Conservation (phyloP, 2,329 filamentous ascomycete species). For the Triangularia setosa region DNA sequence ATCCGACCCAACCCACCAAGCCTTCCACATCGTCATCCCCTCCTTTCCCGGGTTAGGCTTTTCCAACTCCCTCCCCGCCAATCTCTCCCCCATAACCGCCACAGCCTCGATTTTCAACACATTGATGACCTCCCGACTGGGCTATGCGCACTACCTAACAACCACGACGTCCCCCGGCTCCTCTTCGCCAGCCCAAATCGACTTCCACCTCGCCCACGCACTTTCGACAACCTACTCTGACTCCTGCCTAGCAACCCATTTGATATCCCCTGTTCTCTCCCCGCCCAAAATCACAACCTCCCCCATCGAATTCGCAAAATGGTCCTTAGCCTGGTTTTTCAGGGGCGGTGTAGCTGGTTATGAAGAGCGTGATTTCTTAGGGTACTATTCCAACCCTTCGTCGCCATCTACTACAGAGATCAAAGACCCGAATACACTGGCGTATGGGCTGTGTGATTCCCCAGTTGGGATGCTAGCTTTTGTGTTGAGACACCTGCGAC, state of each 20-base stretch:
- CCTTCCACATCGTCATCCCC: conserved; percentile 65
- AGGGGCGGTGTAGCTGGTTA: conserved; percentile 54
- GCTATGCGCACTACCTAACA: conserved; percentile 55
- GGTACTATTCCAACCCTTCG: conserved; percentile 27
- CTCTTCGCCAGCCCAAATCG: conserved; percentile 39
- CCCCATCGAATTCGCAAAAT: conserved; percentile 51
- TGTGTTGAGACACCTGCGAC: conserved; percentile 43
- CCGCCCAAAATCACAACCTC: conserved; percentile 44
- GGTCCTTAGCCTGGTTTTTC: conserved; percentile 50
- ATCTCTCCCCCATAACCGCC: conserved; percentile 45
- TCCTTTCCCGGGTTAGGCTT: conserved; percentile 65
- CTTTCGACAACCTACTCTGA: conserved; percentile 46
- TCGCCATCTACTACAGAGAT: conserved; percentile 12
- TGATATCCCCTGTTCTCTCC: conserved; percentile 54
- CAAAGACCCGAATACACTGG: conserved; percentile 50
- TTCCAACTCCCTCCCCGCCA: conserved; percentile 56
- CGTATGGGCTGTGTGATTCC: conserved; percentile 60
- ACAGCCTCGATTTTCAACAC: conserved; percentile 54
- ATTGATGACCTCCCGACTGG: conserved; percentile 55
- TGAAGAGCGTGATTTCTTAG: conserved; percentile 46
- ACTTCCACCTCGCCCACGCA: conserved; percentile 46
- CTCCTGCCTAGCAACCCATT: conserved; percentile 57
- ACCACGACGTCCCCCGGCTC: conserved; percentile 49
- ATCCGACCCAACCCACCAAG: conserved; percentile 34
- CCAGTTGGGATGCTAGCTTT: conserved; percentile 55